Evolutionary conservation across 768 basidiomycete species (phyloP).

Genomic region (Chiua virens): DNA sequence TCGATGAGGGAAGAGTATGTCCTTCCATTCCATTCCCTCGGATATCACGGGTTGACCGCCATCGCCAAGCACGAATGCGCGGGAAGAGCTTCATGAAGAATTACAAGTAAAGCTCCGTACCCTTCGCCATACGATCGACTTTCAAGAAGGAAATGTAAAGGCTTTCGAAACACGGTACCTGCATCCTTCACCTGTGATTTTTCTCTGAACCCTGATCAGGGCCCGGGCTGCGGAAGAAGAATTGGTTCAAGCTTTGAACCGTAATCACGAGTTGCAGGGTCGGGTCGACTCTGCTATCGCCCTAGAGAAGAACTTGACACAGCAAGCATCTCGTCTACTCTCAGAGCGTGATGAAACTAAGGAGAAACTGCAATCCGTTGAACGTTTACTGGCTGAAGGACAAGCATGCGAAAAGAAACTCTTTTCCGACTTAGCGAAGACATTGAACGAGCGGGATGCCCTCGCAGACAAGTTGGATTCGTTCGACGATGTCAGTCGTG

Average conservation of each 20-base stretch:
- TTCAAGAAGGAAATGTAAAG: constrained; percentile 30
- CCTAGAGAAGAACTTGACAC: constrained; percentile 23
- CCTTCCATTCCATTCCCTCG: constrained; percentile 22
- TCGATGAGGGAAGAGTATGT: constrained; percentile 33
- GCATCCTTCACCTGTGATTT: not conserved
- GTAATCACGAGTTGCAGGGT: constrained; percentile 27
- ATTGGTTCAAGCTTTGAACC: constrained; percentile 14
- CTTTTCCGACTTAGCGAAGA: constrained; percentile 16
- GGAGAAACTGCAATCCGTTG: constrained; percentile 10
- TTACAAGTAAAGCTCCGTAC: constrained; percentile 26
- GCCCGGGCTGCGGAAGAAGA: constrained; percentile 21
- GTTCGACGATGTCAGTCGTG: constrained; percentile 17
- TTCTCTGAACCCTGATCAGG: constrained; percentile 18
- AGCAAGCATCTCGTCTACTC: constrained; percentile 26
- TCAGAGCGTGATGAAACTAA: constrained; percentile 25
- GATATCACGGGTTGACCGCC: constrained; percentile 13
- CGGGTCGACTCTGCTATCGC: constrained; percentile 25
- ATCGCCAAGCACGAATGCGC: constrained; percentile 21
- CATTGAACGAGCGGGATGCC: constrained; percentile 19
- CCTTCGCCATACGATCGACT: constrained; percentile 30
- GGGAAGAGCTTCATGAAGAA: constrained; percentile 25
- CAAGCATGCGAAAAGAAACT: constrained; percentile 16
- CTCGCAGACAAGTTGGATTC: constrained; percentile 20
- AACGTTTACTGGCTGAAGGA: constrained; percentile 18
- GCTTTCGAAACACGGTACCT: constrained; percentile 27